Conservation (phyloP, 176 grass and related monocot genomes). For the Rhipidocladum racemiflorum region DNA sequence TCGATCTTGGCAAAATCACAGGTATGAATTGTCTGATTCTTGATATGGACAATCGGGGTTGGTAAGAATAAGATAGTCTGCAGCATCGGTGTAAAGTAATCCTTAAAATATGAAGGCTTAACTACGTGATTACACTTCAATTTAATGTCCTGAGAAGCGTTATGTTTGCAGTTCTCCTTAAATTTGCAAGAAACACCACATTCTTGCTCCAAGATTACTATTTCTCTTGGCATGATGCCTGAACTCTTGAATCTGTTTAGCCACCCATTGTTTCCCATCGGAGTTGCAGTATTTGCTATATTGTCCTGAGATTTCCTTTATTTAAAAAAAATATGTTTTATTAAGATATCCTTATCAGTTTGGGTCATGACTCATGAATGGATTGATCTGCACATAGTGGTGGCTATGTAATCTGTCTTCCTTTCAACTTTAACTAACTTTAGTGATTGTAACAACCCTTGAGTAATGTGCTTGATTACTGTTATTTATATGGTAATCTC, state of each 20-base stretch:
- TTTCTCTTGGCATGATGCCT: background rate
- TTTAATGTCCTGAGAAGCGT: background rate
- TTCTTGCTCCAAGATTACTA: constrained; percentile 12
- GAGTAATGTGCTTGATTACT: background rate
- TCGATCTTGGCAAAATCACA: constrained; percentile 56
- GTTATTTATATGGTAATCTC: background rate
- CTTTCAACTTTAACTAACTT: background rate
- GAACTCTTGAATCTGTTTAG: constrained; percentile 20
- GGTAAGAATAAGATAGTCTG: background rate
- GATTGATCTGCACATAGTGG: background rate
- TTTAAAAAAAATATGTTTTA: background rate
- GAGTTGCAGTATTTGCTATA: constrained; percentile 21
- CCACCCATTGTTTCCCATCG: background rate
- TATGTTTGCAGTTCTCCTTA: background rate
- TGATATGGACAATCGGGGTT: background rate
- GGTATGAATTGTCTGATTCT: constrained; percentile 43
- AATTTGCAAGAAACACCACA: background rate
- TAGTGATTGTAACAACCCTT: background rate
- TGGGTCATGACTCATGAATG: background rate
- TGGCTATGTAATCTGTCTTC: background rate
- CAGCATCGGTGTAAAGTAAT: background rate
- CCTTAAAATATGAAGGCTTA: background rate
- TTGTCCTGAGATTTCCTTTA: background rate
- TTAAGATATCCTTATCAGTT: background rate
- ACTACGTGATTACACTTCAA: constrained; percentile 6